Evolutionary conservation across 73 alveolate genomes (phyloP).

Genomic region (Paraurostyla sp.): DNA sequence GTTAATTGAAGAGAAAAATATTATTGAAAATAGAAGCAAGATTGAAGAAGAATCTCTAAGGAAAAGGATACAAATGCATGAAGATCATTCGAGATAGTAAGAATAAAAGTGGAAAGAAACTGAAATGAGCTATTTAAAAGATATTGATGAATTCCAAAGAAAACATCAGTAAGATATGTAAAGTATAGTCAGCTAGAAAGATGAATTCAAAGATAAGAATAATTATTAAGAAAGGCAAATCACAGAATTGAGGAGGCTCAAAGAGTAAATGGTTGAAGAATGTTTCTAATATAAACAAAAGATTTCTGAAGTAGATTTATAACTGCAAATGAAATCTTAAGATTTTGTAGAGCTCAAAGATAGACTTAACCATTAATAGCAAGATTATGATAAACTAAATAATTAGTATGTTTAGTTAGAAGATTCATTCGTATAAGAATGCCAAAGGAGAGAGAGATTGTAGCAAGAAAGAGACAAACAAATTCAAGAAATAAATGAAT

Average conservation of each 20-base stretch:
- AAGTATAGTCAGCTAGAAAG: neutral
- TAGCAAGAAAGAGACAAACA: conserved; percentile 30
- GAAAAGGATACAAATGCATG: conserved; percentile 30
- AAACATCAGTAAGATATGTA: neutral
- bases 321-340: neutral
- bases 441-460: conserved; percentile 12
- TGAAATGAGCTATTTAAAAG: neutral
- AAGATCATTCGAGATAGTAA: neutral
- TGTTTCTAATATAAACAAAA: neutral
- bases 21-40: conserved; percentile 10
- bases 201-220: conserved; percentile 15
- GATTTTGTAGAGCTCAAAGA: neutral
- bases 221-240: neutral
- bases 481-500: neutral
- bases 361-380: neutral
- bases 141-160: conserved; percentile 22
- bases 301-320: neutral
- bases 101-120: conserved; percentile 27
- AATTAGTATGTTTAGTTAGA: neutral
- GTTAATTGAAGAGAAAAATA: conserved; percentile 9
- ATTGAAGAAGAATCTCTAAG: conserved; percentile 48
- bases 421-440: neutral
- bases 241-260: neutral
- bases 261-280: conserved; percentile 12
- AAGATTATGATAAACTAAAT: neutral